These are phyloP conservation scores for Hymenoscyphus scutula DNA, from an alignment of 2,329 filamentous ascomycete species.

Conservation along the genomic window DNA sequence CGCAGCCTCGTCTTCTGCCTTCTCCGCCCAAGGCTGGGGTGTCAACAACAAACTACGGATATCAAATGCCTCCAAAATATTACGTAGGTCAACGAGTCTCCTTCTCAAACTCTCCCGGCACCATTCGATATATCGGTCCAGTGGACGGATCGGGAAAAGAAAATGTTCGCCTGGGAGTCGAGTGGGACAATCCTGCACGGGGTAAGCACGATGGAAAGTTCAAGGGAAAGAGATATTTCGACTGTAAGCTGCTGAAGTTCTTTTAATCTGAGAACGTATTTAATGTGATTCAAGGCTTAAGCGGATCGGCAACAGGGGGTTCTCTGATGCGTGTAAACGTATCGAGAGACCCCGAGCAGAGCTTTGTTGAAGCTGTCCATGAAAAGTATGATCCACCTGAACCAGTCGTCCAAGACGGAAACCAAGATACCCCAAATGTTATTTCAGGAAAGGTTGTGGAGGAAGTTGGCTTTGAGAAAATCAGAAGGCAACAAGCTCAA, in stretches of 20 bases:
- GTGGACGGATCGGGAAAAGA: constrained; percentile 64
- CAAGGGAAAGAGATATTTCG: constrained; percentile 76
- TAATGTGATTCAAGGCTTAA: constrained; percentile 48
- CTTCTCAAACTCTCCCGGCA: constrained; percentile 75
- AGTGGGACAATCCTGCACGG: constrained; percentile 86
- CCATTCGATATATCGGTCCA: constrained; percentile 76
- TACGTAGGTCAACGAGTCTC: constrained; percentile 74
- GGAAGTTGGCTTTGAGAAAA: constrained; percentile 94
- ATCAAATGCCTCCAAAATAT: constrained; percentile 29
- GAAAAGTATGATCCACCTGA: constrained; percentile 72
- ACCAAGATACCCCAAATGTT: constrained; percentile 51
- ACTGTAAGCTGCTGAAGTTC: constrained; percentile 54
- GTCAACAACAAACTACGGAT: constrained; percentile 5
- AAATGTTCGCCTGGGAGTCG: constrained; percentile 86
- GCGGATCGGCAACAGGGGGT: constrained; percentile 65
- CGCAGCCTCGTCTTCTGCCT: constrained; percentile 25
- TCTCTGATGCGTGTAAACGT: constrained; percentile 84
- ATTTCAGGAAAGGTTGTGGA: constrained; percentile 82
- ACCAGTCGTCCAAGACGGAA: constrained; percentile 34
- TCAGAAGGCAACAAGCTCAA: constrained; percentile 73
- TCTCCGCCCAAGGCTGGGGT: constrained; percentile 16
- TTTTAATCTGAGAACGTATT: neutral
- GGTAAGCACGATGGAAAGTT: constrained; percentile 91
- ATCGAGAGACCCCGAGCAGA: constrained; percentile 62
- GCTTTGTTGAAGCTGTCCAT: constrained; percentile 76